Evolutionary conservation across 2,329 filamentous ascomycete species (phyloP).

Genomic region (Exophiala lecanii-corni): DNA sequence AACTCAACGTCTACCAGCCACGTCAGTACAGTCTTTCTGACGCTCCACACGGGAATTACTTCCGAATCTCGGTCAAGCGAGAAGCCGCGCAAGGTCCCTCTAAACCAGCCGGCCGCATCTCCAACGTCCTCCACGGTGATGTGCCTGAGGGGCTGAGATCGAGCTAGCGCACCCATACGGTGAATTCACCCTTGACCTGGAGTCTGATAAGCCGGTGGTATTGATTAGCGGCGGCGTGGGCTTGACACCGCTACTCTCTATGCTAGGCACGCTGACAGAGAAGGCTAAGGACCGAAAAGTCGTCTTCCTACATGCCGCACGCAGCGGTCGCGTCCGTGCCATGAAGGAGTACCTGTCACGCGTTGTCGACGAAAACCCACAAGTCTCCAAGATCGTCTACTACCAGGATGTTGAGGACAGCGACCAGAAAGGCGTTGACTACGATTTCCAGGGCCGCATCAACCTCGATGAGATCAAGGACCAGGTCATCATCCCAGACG

Average conservation of each 20-base stretch:
- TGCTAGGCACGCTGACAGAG: constrained; percentile 46
- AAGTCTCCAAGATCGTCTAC: constrained; percentile 12
- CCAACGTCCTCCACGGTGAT: constrained; percentile 62
- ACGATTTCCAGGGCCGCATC: constrained; percentile 55
- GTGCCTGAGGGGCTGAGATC: constrained; percentile 58
- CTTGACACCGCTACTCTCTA: constrained; percentile 56
- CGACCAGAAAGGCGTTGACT: constrained; percentile 52
- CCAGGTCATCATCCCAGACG: constrained; percentile 47
- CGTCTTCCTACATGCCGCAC: constrained; percentile 25
- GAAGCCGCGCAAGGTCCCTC: constrained; percentile 52
- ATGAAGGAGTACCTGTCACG: constrained; percentile 22
- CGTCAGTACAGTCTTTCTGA: constrained; percentile 71
- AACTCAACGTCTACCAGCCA: constrained; percentile 59
- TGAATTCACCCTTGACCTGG: constrained; percentile 53
- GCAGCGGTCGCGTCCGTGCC: constrained; percentile 21
- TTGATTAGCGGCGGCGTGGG: constrained; percentile 60
- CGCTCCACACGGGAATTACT: constrained; percentile 41
- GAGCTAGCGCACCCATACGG: constrained; percentile 64
- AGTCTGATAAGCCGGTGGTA: constrained; percentile 46
- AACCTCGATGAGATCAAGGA: constrained; percentile 54
- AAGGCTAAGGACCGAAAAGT: constrained; percentile 27
- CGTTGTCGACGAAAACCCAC: constrained; percentile 17
- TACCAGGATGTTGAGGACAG: constrained; percentile 28
- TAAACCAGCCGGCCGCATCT: constrained; percentile 60
- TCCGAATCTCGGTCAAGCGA: constrained; percentile 67